Base-by-base conservation (phyloP, 179 eudicot species). In the Dionaea muscipula region DNA sequence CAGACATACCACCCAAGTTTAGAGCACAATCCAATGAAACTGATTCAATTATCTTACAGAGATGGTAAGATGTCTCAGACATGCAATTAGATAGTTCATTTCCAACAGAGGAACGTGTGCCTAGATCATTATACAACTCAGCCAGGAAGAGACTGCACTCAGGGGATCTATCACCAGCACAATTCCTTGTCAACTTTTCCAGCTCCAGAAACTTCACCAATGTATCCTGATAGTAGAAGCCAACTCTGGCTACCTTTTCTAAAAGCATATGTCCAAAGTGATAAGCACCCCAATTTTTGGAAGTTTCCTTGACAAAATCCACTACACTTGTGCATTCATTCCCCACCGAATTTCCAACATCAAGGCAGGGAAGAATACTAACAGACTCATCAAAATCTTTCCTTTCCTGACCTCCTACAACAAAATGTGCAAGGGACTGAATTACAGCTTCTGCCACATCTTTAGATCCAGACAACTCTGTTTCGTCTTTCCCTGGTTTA, bases 101-200 rank as follows among this genome's bases (percentile, higher is more conserved):
- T 41, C 74, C 48, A 63, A 79, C 76, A 11, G 75, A 65, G 51
- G 86, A 88, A 59, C 63, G 66, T 44, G 78, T 72, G 19, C 83
- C 94, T 22, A 82, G 61, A 53, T 87, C 99, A 65, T 79, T 75
- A 78, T 79, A 84, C 46, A 93, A 70, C 76, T 93, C 99, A 25
- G 89, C 82, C 53, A 93, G 85, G 79, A 93, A 93, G 66, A 93
- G 83, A 75, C 85, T 72, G 68, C 96, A 93, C 58, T 88, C 85
- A 22, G 85, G 77, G 28, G 79, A 77, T 72, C 95, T 84, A 55
- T 83, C 78, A 60, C 50, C 59, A 52, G 83, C 91, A 81, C 82
- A 76, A 17, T 69, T 60, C 77, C 99, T 83, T 31, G 86, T 82
- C 67, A 82, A 53, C 71, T 82, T 93, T 73, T 93, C 99, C 67